Conservation (phyloP, 2,329 filamentous ascomycete species). For the Lanzia echinophila region DNA sequence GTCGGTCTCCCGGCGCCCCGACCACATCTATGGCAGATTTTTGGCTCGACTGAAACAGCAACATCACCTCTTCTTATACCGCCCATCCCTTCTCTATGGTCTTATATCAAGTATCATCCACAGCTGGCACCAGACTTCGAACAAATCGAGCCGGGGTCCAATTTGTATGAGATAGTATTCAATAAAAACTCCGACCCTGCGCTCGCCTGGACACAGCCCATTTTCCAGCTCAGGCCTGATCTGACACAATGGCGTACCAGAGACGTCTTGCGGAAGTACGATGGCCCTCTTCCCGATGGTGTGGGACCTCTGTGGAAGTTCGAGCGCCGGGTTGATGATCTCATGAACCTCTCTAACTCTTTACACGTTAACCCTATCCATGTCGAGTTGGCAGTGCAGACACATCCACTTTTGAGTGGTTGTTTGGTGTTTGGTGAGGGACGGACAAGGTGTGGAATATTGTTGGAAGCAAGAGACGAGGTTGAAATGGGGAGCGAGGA, state of each 20-base stretch:
- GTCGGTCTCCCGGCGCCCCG: not conserved
- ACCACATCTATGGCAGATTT: not conserved
- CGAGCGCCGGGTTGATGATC: constrained; percentile 29
- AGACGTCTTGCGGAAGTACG: constrained; percentile 32
- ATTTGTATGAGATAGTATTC: not conserved
- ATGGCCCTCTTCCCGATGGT: constrained; percentile 14
- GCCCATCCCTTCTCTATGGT: constrained; percentile 27
- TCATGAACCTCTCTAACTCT: constrained; percentile 39
- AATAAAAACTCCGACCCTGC: not conserved
- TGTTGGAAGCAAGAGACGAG: constrained; percentile 14
- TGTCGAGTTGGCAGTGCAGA: constrained; percentile 33
- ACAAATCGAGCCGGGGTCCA: not conserved
- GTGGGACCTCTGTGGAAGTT: constrained; percentile 31
- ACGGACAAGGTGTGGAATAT: constrained; percentile 12
- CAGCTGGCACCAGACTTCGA: constrained; percentile 18
- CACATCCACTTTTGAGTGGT: constrained; percentile 28
- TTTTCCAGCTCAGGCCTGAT: constrained; percentile 38
- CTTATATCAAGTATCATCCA: constrained; percentile 29
- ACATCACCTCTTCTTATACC: constrained; percentile 18
- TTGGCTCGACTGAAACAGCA: constrained; percentile 27
- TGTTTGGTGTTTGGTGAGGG: constrained; percentile 33
- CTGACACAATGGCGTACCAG: constrained; percentile 37
- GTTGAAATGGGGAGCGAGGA: not conserved
- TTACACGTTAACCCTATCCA: constrained; percentile 39
- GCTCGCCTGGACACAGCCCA: constrained; percentile 19